Base-by-base conservation (phyloP, 768 basidiomycete genomes). In the Mycena sanguinolenta region DNA sequence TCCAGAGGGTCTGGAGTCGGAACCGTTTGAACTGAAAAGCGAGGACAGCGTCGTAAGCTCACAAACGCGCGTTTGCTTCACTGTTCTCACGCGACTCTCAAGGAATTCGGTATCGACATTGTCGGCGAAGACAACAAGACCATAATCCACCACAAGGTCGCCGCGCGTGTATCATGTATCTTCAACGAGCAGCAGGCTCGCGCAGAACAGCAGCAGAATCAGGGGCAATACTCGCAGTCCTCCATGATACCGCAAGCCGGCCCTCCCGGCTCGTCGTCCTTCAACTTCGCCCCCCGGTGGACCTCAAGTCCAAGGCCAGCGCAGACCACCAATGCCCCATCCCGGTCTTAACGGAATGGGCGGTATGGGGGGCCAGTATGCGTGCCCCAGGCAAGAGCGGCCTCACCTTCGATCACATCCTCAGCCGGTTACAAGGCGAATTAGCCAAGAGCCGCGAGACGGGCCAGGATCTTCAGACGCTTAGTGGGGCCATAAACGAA, bases 31-130 rank as follows among this genome's bases (percentile, higher is more conserved):
- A 81, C 90, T 99, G 46, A 96, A 98, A 83, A 92, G 90, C 57
- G 97, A 97, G 77, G 97, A 99, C 78, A 92, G 96, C 71, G 96
- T 99, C 77, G 97, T 98, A 86, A 71, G 96, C 42, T 57, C 28
- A 58, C 42, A 28, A 17, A 36, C 53, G 39, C 61, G 63, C 23
- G 36, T 67, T 30, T 6, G 39, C 42, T 67, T 50, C 61, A 34
- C 64, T 25, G 25, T 59, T 62, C 69, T 73, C 65, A 73, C 67
- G 50, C 63, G 65, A 10, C 36, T 36, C 32, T 44, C 7, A 65
- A 97, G 96, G 97, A 99, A 91, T 99, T 98, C 79, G 98, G 98
- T 65, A 99, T 99, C 76, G 98, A 99, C 83, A 99, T 99, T 71
- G 95, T 98, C 63, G 94, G 95, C 71, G 98, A 99, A 77, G 98